A percentile compares a stretch with the other conserved stretches of the same genome.
These are phyloP conservation scores for Erodium texanum DNA, from an alignment of 441 rosid species.

Conservation along the genomic window DNA sequence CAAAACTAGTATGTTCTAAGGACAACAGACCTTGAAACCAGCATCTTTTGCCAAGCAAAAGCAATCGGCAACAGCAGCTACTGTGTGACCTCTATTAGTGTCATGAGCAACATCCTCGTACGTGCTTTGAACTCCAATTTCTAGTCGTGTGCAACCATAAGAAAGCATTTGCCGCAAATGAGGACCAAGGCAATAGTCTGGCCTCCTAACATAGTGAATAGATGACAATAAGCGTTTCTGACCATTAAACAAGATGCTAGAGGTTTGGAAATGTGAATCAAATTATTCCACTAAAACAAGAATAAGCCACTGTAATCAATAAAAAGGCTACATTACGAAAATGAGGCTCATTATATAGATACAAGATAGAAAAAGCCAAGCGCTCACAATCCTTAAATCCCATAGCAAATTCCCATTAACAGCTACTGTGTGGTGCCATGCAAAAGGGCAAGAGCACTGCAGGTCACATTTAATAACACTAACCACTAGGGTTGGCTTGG, in stretches of 20 bases:
- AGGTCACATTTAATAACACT: background rate
- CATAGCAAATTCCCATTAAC: no score
- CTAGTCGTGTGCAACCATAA: conserved; percentile 93
- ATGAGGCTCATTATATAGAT: background rate
- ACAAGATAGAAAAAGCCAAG: background rate
- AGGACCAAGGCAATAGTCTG: conserved; percentile 97
- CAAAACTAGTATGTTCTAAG: background rate
- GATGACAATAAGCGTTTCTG: conserved; percentile 6
- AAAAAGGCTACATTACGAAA: background rate
- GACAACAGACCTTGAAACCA: conserved; percentile 74
- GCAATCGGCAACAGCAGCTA: conserved; percentile 99
- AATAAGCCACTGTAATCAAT: background rate
- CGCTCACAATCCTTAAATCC: no score
- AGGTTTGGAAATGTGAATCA: no score
- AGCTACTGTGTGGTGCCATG: no score
- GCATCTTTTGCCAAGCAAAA: conserved; percentile 96
- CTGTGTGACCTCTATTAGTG: conserved; percentile 96
- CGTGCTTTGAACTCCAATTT: conserved; percentile 99
- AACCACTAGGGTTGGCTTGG: no score
- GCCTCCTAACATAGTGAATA: conserved; percentile 55
- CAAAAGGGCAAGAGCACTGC: background rate
- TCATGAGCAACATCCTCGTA: conserved; percentile 99
- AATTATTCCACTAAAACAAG: no score
- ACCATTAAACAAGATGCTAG: background rate
- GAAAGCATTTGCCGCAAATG: conserved; percentile 95